Base-by-base conservation (phyloP, 1,284 basidiomycete genomes). In the Boletellus deceptivus region DNA sequence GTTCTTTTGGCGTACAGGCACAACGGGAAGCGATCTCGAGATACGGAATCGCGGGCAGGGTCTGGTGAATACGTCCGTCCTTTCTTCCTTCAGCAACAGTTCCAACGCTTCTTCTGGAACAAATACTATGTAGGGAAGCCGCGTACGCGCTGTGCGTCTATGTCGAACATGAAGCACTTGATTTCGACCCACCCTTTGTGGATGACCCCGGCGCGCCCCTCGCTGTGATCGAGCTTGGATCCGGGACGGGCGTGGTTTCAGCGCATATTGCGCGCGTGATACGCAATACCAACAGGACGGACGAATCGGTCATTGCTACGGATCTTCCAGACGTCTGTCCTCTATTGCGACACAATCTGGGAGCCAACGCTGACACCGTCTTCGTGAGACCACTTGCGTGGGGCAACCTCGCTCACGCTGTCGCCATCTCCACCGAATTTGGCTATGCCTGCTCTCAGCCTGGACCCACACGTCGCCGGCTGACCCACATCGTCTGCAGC, bases 11-110 rank as follows among this genome's bases (percentile, higher is more conserved):
- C 37, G 59, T 65, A 17, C 56, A 64, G 36, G 77, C 79, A 3
- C 86, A 89, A 60, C 66, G 72, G 53, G 67, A 72, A n/a, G 80
- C 84, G 6, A 89, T 91, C 50, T 67, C 73, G 17, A 72, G 71
- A 47, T 90, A 83, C 63, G 87, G 89, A 6, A 90, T 91, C 48
- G 88, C 87, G 11, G 86, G 87, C 29, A 73, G 85, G 65, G 79
- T 89, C 46, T 89, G 86, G 86, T 88, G 72, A 69, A 56, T 62
- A 56, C 47, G 53, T 47, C 53, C 3, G 29, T 31, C 29, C 29
- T 52, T 14, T 50, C 41, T 40, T 49, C 37, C 22, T 34, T 14
- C 48, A 35, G 39, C 37, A 36, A 29, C 17, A 18, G 46, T 25
- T 6, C 29, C 29, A 8, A 31, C 29, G 4, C 29, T 2, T 31